Conservation (phyloP, 148 eudicot genomes). For the Chenopodium quinoa region DNA sequence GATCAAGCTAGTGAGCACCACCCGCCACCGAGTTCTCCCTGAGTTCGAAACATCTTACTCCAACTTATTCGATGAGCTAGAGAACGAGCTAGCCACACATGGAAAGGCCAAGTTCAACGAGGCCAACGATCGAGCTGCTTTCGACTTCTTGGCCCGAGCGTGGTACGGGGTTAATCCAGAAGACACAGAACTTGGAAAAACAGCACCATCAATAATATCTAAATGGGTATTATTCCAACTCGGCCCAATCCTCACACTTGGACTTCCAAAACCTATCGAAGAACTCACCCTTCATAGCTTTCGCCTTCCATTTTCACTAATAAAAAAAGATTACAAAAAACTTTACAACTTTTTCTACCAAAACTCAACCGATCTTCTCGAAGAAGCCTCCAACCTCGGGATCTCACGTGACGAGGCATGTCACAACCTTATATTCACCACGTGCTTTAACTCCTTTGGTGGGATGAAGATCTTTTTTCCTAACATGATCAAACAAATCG, state of each 20-base stretch:
- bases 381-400: constrained; percentile 57
- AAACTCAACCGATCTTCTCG: constrained; percentile 34
- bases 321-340: constrained; percentile 57
- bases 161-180: constrained; percentile 45
- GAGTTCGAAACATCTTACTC: constrained; percentile 52
- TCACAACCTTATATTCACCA: constrained; percentile 73
- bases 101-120: constrained; percentile 59
- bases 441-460: constrained; percentile 89
- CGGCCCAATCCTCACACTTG: constrained; percentile 57
- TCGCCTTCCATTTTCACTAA: constrained; percentile 48
- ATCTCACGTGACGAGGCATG: constrained; percentile 77
- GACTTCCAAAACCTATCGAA: constrained; percentile 58
- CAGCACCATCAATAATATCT: constrained; percentile 48
- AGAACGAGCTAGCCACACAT: constrained; percentile 40
- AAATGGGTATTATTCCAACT: constrained; percentile 71
- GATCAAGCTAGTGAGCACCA: constrained; percentile 41
- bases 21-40: constrained; percentile 60
- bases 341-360: constrained; percentile 67
- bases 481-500: constrained; percentile 69
- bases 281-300: constrained; percentile 55
- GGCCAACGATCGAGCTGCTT: constrained; percentile 62
- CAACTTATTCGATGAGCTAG: constrained; percentile 51
- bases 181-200: constrained; percentile 49
- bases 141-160: constrained; percentile 59
- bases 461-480: constrained; percentile 87